Evolutionary conservation across 305 asterid genomes (phyloP).

Genomic region (Solanum aculeatissimum): DNA sequence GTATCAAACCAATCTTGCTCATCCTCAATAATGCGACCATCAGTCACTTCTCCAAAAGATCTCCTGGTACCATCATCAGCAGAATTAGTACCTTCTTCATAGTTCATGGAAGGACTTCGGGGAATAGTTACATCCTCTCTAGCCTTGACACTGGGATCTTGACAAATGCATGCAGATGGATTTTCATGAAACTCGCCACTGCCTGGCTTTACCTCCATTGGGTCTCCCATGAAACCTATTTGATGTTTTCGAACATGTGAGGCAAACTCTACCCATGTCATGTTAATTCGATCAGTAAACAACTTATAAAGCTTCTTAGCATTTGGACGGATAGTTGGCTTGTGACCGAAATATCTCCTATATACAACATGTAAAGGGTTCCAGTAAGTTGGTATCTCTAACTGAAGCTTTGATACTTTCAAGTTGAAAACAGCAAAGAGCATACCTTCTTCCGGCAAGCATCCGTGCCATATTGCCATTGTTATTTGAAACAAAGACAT

Average conservation of each 20-base stretch:
- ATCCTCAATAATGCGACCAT: conserved; percentile 28
- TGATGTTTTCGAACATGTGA: conserved; percentile 27
- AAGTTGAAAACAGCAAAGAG: not conserved
- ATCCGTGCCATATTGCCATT: conserved; percentile 85
- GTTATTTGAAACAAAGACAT: conserved; percentile 67
- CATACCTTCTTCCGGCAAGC: conserved; percentile 62
- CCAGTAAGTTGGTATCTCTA: not conserved
- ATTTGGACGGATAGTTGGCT: conserved; percentile 67
- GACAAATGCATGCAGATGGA: conserved; percentile 59
- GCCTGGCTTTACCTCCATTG: conserved; percentile 43
- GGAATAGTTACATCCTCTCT: not conserved
- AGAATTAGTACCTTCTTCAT: not conserved
- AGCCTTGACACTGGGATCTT: conserved; percentile 11
- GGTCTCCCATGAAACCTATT: conserved; percentile 65
- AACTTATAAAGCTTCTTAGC: conserved; percentile 33
- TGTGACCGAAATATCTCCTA: conserved; percentile 68
- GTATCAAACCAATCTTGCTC: conserved; percentile 31
- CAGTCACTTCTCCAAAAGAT: conserved; percentile 8
- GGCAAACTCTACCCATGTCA: conserved; percentile 58
- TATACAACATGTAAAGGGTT: not conserved
- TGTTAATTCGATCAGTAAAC: conserved; percentile 30
- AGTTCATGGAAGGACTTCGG: not conserved
- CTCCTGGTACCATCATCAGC: not conserved
- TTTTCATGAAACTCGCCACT: conserved; percentile 58
- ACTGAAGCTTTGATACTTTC: not conserved